Evolutionary conservation across 2,329 filamentous ascomycete genomes (phyloP).

Genomic region (Exophiala xenobiotica): DNA sequence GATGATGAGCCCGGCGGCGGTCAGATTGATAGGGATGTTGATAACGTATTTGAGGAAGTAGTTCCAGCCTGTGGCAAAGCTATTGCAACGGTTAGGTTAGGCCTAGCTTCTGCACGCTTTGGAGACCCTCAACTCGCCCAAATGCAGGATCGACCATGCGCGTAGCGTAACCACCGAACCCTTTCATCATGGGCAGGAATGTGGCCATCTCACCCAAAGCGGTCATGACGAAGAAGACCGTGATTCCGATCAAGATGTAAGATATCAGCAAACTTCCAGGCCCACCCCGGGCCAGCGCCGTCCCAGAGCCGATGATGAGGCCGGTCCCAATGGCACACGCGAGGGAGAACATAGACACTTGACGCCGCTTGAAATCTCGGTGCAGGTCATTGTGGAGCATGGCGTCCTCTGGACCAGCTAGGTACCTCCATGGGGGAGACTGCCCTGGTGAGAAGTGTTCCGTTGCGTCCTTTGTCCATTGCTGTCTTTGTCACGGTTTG

Average conservation of each 20-base stretch:
- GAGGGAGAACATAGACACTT: not conserved
- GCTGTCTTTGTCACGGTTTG: not conserved
- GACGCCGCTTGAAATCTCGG: not conserved
- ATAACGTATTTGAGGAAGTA: conserved; percentile 67
- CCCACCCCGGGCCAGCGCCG: conserved; percentile 67
- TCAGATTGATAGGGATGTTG: conserved; percentile 71
- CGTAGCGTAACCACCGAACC: conserved; percentile 49
- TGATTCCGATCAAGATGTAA: conserved; percentile 41
- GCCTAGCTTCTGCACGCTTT: not conserved
- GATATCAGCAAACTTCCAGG: conserved; percentile 45
- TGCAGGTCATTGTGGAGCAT: not conserved
- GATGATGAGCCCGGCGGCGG: conserved; percentile 61
- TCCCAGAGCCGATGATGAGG: conserved; percentile 79
- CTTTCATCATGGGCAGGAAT: conserved; percentile 57
- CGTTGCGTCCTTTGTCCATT: not conserved
- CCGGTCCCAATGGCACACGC: conserved; percentile 58
- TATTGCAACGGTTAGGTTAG: not conserved
- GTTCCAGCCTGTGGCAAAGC: conserved; percentile 38
- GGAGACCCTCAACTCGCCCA: conserved; percentile 34
- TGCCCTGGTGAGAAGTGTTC: not conserved
- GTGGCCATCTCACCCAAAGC: conserved; percentile 58
- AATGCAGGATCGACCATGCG: conserved; percentile 59
- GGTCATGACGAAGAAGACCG: conserved; percentile 43
- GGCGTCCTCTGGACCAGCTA: not conserved
- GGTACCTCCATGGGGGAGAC: not conserved